Base-by-base conservation (phyloP, 805 yeast genomes). In the Candida awuae region DNA sequence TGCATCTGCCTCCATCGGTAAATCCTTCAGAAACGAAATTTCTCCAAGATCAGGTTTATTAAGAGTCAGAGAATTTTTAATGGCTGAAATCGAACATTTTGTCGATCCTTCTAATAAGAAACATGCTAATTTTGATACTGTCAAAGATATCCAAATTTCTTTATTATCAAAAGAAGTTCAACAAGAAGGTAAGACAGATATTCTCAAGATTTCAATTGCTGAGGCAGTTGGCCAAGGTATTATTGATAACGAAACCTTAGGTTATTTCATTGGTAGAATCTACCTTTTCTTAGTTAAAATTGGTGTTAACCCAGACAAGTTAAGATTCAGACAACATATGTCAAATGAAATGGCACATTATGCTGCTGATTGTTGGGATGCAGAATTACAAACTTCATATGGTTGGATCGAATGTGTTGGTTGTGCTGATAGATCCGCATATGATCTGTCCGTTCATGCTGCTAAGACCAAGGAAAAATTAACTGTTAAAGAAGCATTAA, bases 321-420 rank as follows among this genome's bases (percentile, higher is more conserved):
- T 92, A 61, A 79, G 99, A 64, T 92, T 92, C 77, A 84, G 99
- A 72, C 98, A 92, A 71, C 99, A 92, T 67, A 80, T 92, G 94
- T 73, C 80, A 53, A 92, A 92, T 62, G 99, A 92, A 70, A 92
- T 92, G 99, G 99, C 99, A 15, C 99, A 92, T 65, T 92, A 92
- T 63, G 98, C 98, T 44, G 80, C 94, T 51, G 99, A 92, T 68
- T 92, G 99, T 72, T 92, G 99, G 99, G 99, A 92, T 68, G 97
- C 95, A 49, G 99, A 92, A 70, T 72, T 92, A 55, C 80, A 84
- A 53, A 80, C 96, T 31, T 85, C 96, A 25, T 92, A 86, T 55
- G 99, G 99, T 54, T 92, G 99, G 99, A 84, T 92, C 54, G 99
- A 92, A 70, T 94, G 98, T 79, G 97, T 92, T 61, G 99, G 99